Evolutionary conservation across 2,329 filamentous ascomycete genomes (phyloP), one percentile per base, ranked within the genome.

Genomic region (Laburnicola sp.): DNA sequence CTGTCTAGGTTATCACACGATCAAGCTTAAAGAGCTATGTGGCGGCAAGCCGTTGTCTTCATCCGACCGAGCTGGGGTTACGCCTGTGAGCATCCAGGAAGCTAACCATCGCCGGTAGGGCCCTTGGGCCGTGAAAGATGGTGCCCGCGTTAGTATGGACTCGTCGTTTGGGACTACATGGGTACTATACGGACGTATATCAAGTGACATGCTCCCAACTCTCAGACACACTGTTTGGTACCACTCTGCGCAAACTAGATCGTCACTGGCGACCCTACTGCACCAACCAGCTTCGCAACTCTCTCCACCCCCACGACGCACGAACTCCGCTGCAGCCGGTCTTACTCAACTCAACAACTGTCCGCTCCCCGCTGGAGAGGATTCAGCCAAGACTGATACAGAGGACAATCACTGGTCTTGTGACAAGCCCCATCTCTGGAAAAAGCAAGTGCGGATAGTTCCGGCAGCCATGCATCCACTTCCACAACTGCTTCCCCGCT

Each of bases 151-250:
- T 53, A 57, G 51, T 49, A 48, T 26, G 50, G 48, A 53, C 52
- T 57, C 58, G 62, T 66, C 58, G 57, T 53, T 53, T 46, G 51
- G 55, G 46, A n/a, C 45, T 53, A 56, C 60, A 59, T 56, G 63
- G 66, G 59, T 59, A 48, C 42, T 50, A 59, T 53, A 48, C 64
- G 63, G 66, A 54, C 27, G 54, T 72, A 73, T 72, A 72, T 71
- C 67, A 71, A 56, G 52, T 58, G 48, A 47, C 41, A 50, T 22
- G 50, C 50, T 48, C 43, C 35, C 23, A 35, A 31, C 47, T 50
- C 42, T 50, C 49, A 46, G 51, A 30, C 5, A 30, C 51, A 31
- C 40, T 32, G 37, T 53, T 34, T 56, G 47, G 50, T 56, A 57
- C 56, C 46, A 59, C 57, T 32, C 45, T 59, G 57, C 57, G 51